Evolutionary conservation across 495 filamentous ascomycete genomes (phyloP).

Genomic region (Penicillium samsonianum): DNA sequence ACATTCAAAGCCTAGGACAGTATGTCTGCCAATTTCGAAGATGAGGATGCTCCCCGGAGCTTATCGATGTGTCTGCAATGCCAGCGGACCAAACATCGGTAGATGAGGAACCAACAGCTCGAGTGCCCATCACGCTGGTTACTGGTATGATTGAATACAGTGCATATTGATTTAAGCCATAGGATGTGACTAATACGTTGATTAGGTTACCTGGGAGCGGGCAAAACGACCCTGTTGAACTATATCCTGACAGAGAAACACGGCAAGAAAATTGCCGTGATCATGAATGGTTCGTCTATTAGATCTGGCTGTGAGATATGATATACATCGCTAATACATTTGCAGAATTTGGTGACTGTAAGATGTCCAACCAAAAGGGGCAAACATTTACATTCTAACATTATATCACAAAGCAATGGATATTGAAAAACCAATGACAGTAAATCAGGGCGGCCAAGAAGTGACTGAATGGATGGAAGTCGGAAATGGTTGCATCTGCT

Average conservation of each 20-base stretch:
- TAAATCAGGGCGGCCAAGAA: constrained; percentile 80
- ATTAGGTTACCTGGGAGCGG: constrained; percentile 84
- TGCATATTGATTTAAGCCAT: background rate
- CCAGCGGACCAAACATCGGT: constrained; percentile 26
- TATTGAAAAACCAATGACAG: constrained; percentile 90
- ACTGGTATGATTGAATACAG: constrained; percentile 61
- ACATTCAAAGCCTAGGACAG: background rate
- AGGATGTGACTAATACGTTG: background rate
- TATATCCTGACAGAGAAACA: constrained; percentile 92
- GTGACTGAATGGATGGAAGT: constrained; percentile 95
- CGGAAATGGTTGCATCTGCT: constrained; percentile 97
- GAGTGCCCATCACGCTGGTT: constrained; percentile 93
- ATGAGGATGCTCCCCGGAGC: constrained; percentile 73
- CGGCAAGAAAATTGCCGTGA: constrained; percentile 96
- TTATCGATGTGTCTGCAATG: constrained; percentile 58
- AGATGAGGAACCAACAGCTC: constrained; percentile 34
- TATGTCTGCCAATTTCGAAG: constrained; percentile 54
- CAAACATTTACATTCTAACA: background rate
- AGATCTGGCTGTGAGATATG: background rate
- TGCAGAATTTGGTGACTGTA: constrained; percentile 92
- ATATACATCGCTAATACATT: constrained; percentile 20
- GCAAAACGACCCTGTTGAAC: constrained; percentile 94
- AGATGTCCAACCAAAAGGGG: constrained; percentile 26
- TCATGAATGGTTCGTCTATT: constrained; percentile 75
- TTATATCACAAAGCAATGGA: constrained; percentile 65